Evolutionary conservation across 2,329 filamentous ascomycete genomes (phyloP).

Genomic region (Zasmidium citrigriseum): DNA sequence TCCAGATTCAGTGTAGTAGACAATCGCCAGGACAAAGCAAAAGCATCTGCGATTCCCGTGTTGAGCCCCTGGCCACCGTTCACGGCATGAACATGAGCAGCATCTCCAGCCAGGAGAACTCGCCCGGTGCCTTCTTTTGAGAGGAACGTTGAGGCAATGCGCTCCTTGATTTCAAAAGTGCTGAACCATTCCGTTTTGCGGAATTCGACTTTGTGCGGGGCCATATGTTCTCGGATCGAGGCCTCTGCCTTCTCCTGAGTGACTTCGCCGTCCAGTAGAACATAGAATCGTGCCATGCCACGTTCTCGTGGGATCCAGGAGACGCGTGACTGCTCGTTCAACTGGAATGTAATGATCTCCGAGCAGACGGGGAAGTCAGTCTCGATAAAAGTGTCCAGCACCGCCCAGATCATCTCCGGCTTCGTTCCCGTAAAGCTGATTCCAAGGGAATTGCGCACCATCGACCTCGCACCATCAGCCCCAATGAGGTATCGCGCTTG

Average conservation of each 20-base stretch:
- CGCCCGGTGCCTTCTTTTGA: constrained; percentile 8
- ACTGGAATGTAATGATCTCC: constrained; percentile 16
- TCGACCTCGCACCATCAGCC: constrained; percentile 12
- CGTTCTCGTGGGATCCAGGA: too few species aligned
- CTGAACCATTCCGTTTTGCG: constrained; percentile 18
- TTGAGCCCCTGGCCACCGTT: constrained; percentile 44
- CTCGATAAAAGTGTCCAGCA: constrained; percentile 12
- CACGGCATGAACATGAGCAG: constrained; percentile 39
- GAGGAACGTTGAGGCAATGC: too few species aligned
- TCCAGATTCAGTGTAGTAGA: neutral
- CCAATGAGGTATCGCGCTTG: constrained; percentile 8
- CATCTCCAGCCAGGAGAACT: constrained; percentile 36
- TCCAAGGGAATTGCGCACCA: constrained; percentile 12
- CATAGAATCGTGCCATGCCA: constrained; percentile 15
- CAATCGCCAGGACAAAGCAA: constrained; percentile 38
- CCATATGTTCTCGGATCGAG: constrained; percentile 13
- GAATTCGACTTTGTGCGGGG: too few species aligned
- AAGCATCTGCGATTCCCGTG: constrained; percentile 38
- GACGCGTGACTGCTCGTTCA: constrained; percentile 13
- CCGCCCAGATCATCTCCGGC: constrained; percentile 15
- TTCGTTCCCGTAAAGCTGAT: constrained; percentile 16
- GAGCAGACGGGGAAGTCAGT: constrained; percentile 15
- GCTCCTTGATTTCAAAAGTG: constrained; percentile 12
- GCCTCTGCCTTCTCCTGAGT: constrained; percentile 14
- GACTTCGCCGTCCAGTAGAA: constrained; percentile 14